Evolutionary conservation across 1,284 basidiomycete species (phyloP), one percentile per base, ranked within the genome.

Genomic region (Boletus hoseneyae): DNA sequence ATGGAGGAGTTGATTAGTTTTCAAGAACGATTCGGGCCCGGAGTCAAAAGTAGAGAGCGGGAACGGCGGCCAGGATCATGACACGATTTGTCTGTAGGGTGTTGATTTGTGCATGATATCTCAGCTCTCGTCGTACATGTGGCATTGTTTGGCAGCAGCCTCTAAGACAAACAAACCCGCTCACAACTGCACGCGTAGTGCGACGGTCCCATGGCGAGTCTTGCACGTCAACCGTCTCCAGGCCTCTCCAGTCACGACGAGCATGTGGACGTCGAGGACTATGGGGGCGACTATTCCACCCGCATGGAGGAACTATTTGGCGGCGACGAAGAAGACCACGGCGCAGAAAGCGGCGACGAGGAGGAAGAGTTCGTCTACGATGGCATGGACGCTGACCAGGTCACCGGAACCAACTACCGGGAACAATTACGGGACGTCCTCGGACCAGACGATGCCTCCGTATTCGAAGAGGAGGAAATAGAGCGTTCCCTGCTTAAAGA

Each of bases 1-100:
- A 91, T 91, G 80, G 80, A 88, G 61, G 91, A 94, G 64, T 70
- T 95, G 36, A 90, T 92, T 55, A 75, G 70, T 42, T 95, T 95
- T 65, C 92, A 95, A 70, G 90, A 94, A 65, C 79, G 83, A 45
- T 93, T 90, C 73, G 87, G 88, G 21, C 74, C 75, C 7, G 76
- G 80, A 36, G 65, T 71, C 42, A 79, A 83, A 69, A 73, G 69
- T 51, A 78, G 82, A 62, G 82, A 84, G 39, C 74, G 82, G 48
- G 75, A 76, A 47, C 73, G 76, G 48, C 65, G 75, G 53, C 69
- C 65, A 37, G 69, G 59, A 51, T 67, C 67, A 61, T 74, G 69
- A 75, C 58, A 42, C 42, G 16, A 32, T 44, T 50, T 52, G 44
- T 57, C 6, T 13, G 29, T 30, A 30, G 29, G 29, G 10, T 30